phyloP scores from a whole-genome alignment of 1,284 basidiomycete species.

The Puccinia novopanici region DNA sequence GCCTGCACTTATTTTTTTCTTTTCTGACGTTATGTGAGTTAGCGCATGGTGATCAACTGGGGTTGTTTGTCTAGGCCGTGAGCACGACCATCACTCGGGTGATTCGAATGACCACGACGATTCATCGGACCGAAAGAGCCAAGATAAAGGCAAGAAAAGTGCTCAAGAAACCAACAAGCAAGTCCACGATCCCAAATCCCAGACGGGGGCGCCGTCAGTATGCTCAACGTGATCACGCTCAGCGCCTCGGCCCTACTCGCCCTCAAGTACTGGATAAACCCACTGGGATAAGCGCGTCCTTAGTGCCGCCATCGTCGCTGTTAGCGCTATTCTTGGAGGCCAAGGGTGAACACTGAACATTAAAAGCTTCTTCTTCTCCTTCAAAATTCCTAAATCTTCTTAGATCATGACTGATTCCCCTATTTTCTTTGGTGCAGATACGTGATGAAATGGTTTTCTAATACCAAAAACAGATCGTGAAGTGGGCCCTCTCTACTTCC shows the following conservation, averaged over 20 bases:
- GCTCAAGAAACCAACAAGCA: conserved; percentile 1
- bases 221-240: conserved; percentile 11
- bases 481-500: neutral
- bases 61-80: neutral
- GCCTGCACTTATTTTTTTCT: neutral
- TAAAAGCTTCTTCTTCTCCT: no score
- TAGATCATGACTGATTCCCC: neutral
- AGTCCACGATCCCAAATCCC: neutral
- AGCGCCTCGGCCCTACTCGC: neutral
- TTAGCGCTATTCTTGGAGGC: conserved; percentile 69
- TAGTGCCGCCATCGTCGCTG: conserved; percentile 68
- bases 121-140: conserved; percentile 1
- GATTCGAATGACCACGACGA: neutral
- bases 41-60: neutral
- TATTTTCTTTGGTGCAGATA: neutral
- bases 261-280: conserved; percentile 67
- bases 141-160: neutral
- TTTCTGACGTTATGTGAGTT: neutral
- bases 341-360: no score
- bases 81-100: neutral
- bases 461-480: neutral
- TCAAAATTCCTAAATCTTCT: neutral
- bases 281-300: conserved; percentile 72
- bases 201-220: conserved; percentile 1
- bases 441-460: neutral